Evolutionary conservation across 116 monocot genomes (phyloP).

Genomic region (Dioscorea cayenensis): DNA sequence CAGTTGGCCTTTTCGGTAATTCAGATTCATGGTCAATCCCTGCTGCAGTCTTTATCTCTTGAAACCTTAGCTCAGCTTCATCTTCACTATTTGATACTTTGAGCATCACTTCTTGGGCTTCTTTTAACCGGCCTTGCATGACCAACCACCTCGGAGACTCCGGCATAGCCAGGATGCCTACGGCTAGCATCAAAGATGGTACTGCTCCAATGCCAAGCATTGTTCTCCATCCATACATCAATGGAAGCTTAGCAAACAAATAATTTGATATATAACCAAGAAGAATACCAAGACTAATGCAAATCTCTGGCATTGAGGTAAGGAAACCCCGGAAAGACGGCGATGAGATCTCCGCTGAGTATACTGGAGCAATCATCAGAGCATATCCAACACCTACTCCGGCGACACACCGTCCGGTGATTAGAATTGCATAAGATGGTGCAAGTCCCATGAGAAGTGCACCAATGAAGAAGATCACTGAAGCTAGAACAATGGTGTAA

Average conservation of each 20-base stretch:
- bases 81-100: slow-evolving; percentile 9
- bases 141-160: slow-evolving; percentile 36
- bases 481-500: slow-evolving; percentile 25
- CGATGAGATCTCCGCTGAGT: slow-evolving; percentile 26
- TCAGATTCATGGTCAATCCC: slow-evolving; percentile 4
- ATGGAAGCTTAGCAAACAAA: slow-evolving; percentile 17
- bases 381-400: slow-evolving; percentile 29
- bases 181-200: slow-evolving; percentile 6
- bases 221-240: slow-evolving; percentile 14
- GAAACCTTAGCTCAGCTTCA: slow-evolving; percentile 18
- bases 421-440: slow-evolving; percentile 24
- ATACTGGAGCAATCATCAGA: slow-evolving; percentile 35
- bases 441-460: slow-evolving; percentile 29
- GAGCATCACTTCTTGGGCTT: slow-evolving; percentile 12
- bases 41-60: slow-evolving; percentile 17
- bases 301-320: slow-evolving; percentile 31
- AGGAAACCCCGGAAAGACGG: slow-evolving; percentile 22
- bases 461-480: slow-evolving; percentile 27
- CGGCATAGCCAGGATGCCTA: slow-evolving; percentile 20
- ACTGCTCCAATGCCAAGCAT: slow-evolving; percentile 20
- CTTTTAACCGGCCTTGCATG: slow-evolving; percentile 20
- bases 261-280: slow-evolving; percentile 33
- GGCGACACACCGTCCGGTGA: slow-evolving; percentile 24
- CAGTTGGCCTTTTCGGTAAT: background rate
- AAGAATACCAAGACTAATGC: slow-evolving; percentile 25